Percentiles rank a stretch among this genome's conserved stretches.
These are phyloP conservation scores for Serendipita sp. DNA, from an alignment of 1,284 basidiomycete species.

Conservation along the genomic window DNA sequence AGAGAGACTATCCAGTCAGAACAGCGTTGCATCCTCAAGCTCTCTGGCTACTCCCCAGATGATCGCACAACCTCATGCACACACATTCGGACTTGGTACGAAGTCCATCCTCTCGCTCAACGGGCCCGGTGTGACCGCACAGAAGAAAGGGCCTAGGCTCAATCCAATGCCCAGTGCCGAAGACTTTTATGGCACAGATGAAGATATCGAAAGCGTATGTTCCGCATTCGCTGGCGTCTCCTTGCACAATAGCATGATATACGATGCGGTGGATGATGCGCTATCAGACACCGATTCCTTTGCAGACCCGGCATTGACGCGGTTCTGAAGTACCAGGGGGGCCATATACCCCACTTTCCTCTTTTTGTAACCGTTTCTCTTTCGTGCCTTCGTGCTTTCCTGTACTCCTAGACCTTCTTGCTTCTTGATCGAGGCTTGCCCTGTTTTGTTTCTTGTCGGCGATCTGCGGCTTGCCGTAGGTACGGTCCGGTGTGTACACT, in stretches of 20 bases:
- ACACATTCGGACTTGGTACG: background rate
- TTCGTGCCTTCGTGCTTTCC: too few relatives aligned
- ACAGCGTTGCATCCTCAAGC: background rate
- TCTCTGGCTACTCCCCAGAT: background rate
- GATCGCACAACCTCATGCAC: background rate
- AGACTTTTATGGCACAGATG: background rate
- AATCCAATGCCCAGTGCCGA: background rate
- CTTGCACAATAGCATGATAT: background rate
- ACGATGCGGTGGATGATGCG: background rate
- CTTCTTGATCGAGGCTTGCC: too few relatives aligned
- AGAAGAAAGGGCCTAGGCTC: background rate
- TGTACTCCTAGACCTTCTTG: too few relatives aligned
- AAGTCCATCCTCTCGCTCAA: background rate
- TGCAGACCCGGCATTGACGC: background rate
- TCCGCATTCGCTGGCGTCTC: background rate
- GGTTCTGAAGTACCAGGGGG: background rate
- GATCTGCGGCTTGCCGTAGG: too few relatives aligned
- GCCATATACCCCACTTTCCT: too few relatives aligned
- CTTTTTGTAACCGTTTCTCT: too few relatives aligned
- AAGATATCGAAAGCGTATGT: background rate
- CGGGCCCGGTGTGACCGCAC: background rate
- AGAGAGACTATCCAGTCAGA: background rate
- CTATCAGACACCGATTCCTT: constrained; percentile 4
- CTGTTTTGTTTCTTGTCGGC: too few relatives aligned
- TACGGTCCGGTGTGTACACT: too few relatives aligned